Percentiles rank a stretch among this genome's conserved stretches.
Evolutionary conservation across 2,329 filamentous ascomycete genomes (phyloP).

Genomic region (Hypoxylon sp.): DNA sequence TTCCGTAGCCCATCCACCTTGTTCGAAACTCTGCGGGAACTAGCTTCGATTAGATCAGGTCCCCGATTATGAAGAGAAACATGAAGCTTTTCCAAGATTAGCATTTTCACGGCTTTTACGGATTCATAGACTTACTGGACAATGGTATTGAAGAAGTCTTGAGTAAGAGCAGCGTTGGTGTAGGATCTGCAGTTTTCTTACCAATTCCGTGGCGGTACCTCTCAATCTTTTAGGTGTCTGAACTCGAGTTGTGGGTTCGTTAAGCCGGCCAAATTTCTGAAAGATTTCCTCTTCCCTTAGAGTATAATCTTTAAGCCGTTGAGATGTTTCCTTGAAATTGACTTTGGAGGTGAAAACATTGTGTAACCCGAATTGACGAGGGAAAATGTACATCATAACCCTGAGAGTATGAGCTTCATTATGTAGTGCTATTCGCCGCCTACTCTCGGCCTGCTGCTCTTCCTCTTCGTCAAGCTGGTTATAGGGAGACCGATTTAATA

Average conservation of each 20-base stretch:
- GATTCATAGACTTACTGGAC: constrained; percentile 62
- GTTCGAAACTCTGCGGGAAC: constrained; percentile 21
- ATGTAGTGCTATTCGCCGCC: constrained; percentile 38
- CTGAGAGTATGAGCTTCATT: constrained; percentile 71
- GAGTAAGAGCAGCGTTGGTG: constrained; percentile 83
- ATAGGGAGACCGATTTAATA: constrained; percentile 78
- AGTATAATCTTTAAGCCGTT: constrained; percentile 87
- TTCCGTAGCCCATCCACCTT: constrained; percentile 33
- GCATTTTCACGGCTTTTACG: background rate
- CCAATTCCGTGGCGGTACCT: constrained; percentile 69
- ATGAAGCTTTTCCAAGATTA: constrained; percentile 40
- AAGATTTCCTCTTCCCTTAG: constrained; percentile 85
- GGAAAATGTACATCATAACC: constrained; percentile 93
- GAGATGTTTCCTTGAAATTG: constrained; percentile 74
- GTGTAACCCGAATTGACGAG: constrained; percentile 87
- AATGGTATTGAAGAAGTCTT: constrained; percentile 85
- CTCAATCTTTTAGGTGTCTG: constrained; percentile 76
- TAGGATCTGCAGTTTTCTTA: constrained; percentile 75
- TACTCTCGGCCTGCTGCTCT: constrained; percentile 7
- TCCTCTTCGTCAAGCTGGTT: constrained; percentile 29
- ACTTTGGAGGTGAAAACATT: constrained; percentile 87
- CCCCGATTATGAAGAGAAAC: constrained; percentile 27
- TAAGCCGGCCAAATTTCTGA: constrained; percentile 53
- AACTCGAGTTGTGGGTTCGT: constrained; percentile 44
- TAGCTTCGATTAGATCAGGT: constrained; percentile 19